Base-by-base conservation (phyloP, 805 yeast genomes). In the Isabelozyma heimii region DNA sequence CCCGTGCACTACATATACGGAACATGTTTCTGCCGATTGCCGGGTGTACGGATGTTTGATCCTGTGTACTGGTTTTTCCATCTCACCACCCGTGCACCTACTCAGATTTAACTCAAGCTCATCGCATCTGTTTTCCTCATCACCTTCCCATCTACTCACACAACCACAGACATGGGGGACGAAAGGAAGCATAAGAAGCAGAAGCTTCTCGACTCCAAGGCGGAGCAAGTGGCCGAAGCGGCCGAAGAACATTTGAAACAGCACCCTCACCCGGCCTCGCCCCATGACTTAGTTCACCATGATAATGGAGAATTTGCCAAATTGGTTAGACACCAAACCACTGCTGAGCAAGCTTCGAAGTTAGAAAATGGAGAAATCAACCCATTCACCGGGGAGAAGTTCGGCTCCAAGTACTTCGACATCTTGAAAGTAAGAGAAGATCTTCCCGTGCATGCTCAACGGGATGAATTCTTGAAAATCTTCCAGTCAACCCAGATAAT, bases 361-460 rank as follows among this genome's bases (percentile, higher is more conserved):
- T 68, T 88, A 45, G 92, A 87, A 64, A 62, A 71, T 52, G 87
- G 83, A 0, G 66, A 72, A 0, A 55, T 55, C 26, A 94, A 92
- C 62, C 94, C 97, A 5, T 92, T 94, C 72, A 89, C 91, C 1
- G 96, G 94, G 10, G 56, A 68, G 9, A 55, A 63, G 15, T 84
- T 87, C 58, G 66, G 87, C 6, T 70, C 81, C 47, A 81, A 83
- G 60, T 94, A 94, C 67, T 79, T 83, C 57, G 88, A 83, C 52
- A 94, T 94, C 52, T 75, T 94, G 52, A 83, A 82, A 58, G 80
- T 77, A 24, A 82, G 99, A 70, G 81, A 96, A 56, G 87, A 89
- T 52, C 77, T 94, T 52, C 99, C 99, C 2, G 98, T 94, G 16
- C 97, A 92, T 69, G 83, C 91, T 27, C 97, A 94, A 70, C 80